Evolutionary conservation across 164 flowering plant genomes (phyloP), one percentile per base, ranked within the genome.

Genomic region (Nelumbo lutea): DNA sequence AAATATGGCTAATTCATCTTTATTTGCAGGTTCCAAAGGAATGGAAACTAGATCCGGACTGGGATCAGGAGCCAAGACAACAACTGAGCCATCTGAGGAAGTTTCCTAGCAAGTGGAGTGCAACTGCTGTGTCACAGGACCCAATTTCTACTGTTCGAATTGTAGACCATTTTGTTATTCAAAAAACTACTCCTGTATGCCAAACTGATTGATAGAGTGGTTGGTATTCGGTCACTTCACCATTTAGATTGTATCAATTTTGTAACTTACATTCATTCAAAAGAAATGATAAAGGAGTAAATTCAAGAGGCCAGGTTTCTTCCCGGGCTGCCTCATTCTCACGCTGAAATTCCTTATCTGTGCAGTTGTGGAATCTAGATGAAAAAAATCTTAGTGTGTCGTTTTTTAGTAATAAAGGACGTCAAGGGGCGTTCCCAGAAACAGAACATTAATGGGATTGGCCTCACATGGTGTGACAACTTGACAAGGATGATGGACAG

Each of bases 31-130:
- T 96, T n/a, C 97, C 99, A 0, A 96, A 91, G 78, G 92, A 90
- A 57, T 96, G 99, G 99, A 87, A 88, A 80, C 74, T 96, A 77
- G 97, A 96, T 79, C 84, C 93, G 1, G 80, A 85, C 3, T 96
- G 98, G 97, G 97, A 93, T 45, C 77, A 60, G 11, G 99, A 93
- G 75, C 52, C 72, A 8, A 91, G 75, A 75, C 82, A 73, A 41
- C 83, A 83, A 73, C 56, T 71, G 70, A 91, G 93, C 73, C 88
- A 96, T 77, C 75, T 15, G 0, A 83, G 90, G 63, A 82, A 73
- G 80, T 76, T 68, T 66, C 98, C 99, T 2, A 96, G 99, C 84
- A 96, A 91, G 74, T 96, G 98, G 98, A 74, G 83, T 15, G 96
- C 99, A 42, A 78, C 82, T 53, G 44, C 77, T 6, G 9, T 79